Percentiles rank a stretch among this genome's conserved stretches.
Evolutionary conservation across 2,329 filamentous ascomycete genomes (phyloP).

Genomic region (Monilinia aucupariae): DNA sequence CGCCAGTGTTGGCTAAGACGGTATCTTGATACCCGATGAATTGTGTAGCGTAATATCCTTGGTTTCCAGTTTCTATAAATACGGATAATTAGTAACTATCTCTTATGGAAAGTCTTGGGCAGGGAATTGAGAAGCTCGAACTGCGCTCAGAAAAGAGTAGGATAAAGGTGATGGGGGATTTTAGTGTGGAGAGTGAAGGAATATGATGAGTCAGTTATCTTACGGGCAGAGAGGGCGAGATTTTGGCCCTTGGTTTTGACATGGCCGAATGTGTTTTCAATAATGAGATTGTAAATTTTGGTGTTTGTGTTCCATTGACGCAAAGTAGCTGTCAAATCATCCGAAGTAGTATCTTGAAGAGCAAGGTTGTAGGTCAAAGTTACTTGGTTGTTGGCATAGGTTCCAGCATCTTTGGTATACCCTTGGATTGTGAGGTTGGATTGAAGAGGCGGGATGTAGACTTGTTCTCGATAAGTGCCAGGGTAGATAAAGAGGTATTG

Average conservation of each 20-base stretch:
- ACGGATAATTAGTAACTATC: slow-evolving; percentile 48
- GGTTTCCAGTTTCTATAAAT: slow-evolving; percentile 45
- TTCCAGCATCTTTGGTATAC: slow-evolving; percentile 42
- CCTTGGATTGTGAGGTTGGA: slow-evolving; percentile 50
- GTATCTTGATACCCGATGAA: slow-evolving; percentile 55
- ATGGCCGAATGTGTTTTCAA: slow-evolving; percentile 34
- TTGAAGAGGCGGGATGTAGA: slow-evolving; percentile 45
- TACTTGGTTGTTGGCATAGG: slow-evolving; percentile 47
- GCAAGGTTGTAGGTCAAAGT: slow-evolving; percentile 40
- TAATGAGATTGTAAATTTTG: slow-evolving; percentile 55
- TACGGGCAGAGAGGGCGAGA: slow-evolving; percentile 46
- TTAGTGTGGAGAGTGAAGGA: neutral
- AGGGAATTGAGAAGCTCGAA: slow-evolving; percentile 43
- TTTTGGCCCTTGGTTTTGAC: slow-evolving; percentile 43
- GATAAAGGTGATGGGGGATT: neutral
- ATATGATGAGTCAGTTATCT: neutral
- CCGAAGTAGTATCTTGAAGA: slow-evolving; percentile 40
- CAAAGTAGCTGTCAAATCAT: slow-evolving; percentile 36
- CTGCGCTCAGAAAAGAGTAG: slow-evolving; percentile 49
- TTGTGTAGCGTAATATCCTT: slow-evolving; percentile 52
- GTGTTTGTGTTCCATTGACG: slow-evolving; percentile 41
- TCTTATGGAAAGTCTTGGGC: slow-evolving; percentile 17
- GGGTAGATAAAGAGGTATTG: slow-evolving; percentile 52
- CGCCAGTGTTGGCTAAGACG: slow-evolving; percentile 44
- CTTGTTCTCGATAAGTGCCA: slow-evolving; percentile 53